These are phyloP conservation scores for Pythium rishiriense DNA, from an alignment of 352 stramenopile species.

Conservation along the genomic window DNA sequence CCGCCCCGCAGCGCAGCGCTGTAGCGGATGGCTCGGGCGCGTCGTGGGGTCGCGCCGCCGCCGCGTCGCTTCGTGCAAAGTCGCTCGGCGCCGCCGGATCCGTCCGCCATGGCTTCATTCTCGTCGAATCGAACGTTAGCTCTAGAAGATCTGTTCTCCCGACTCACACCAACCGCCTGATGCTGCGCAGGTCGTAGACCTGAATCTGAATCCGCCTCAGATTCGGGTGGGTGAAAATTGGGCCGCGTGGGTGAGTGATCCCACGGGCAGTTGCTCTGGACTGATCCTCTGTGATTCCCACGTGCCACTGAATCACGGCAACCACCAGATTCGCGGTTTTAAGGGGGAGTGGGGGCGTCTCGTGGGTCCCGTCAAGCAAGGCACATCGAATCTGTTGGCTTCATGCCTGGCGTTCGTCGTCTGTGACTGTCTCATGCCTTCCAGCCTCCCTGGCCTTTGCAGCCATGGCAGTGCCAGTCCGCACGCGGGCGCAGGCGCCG, in stretches of 20 bases:
- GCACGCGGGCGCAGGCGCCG: background rate
- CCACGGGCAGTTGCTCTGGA: background rate
- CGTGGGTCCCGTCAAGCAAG: background rate
- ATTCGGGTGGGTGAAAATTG: background rate
- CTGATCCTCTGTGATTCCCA: background rate
- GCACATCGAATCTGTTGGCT: no score
- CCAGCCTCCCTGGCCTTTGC: background rate
- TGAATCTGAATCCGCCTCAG: background rate
- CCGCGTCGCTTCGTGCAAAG: conserved; percentile 14
- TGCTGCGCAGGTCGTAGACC: background rate
- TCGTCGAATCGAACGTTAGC: background rate
- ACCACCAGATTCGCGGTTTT: conserved; percentile 13
- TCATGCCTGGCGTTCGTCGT: background rate
- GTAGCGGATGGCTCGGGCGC: background rate
- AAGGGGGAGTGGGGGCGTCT: background rate
- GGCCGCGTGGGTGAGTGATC: background rate
- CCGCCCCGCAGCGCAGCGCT: background rate
- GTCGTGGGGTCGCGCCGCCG: background rate
- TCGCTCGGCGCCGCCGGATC: conserved; percentile 19
- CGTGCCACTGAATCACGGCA: background rate
- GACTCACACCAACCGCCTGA: background rate
- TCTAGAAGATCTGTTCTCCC: background rate
- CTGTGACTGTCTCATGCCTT: conserved; percentile 18
- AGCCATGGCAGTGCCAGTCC: no score
- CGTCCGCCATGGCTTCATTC: conserved; percentile 23